Base-by-base conservation (phyloP, 1,284 basidiomycete genomes). In the Mycena citricolor region DNA sequence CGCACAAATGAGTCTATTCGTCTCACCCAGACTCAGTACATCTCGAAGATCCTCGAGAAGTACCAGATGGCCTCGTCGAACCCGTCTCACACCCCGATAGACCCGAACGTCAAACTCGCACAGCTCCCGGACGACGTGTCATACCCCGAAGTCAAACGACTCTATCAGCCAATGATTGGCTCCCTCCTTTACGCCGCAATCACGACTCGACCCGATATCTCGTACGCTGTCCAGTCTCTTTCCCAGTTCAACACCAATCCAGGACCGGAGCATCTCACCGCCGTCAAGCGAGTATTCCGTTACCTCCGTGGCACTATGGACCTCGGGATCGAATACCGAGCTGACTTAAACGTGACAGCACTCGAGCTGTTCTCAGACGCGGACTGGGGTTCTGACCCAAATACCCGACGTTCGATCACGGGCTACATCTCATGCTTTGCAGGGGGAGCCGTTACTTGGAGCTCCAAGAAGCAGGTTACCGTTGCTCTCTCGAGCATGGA, bases 291-390 rank as follows among this genome's bases (percentile, higher is more conserved):
- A n/a, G 45, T 62, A 5, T 37, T 65, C 2, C 34, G 39, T 4
- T 65, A 64, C 33, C 47, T 64, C 11, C 56, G 58, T n/a, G 56
- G 55, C 0, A 64, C 59, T 1, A 10, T 44, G 1, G 48, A 60
- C 22, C 47, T 53, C 25, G 48, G 41, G 2, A 42, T 61, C 21
- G 44, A 34, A 11, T 60, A 56, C 28, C 24, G 19, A 5, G 14
- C 34, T 28, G 28, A 24, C 4, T 14, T 44, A 8, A 16, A 22
- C 5, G 24, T n/a, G n/a, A n/a, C 36, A 4, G 25, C 23, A 13
- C 22, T 30, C 19, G 45, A 45, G 11, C 34, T 44, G 14, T 42
- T 22, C 32, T 22, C 32, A 10, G 49, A 51, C 26, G 31, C 46
- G n/a, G 44, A 51, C 20, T 51, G 33, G 16, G 41, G 23, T 12